A percentile compares a stretch with the other conserved stretches of the same genome.
These are phyloP conservation scores for Posidonia oceanica DNA, from an alignment of 116 monocot genomes.

Conservation along the genomic window DNA sequence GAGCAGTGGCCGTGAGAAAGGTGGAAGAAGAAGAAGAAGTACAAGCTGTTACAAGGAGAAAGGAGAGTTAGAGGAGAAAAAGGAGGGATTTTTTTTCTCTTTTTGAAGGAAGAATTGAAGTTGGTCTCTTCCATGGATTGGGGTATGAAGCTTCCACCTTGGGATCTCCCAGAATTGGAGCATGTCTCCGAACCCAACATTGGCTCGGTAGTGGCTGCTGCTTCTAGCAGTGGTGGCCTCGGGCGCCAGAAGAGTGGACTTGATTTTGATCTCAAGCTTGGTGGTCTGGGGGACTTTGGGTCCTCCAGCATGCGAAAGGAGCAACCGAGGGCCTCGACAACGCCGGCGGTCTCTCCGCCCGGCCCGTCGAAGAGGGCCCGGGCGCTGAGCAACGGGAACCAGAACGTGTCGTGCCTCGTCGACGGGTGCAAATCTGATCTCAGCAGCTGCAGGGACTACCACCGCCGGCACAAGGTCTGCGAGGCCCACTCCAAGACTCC, in stretches of 20 bases:
- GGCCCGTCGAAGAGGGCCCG: conserved; percentile 41
- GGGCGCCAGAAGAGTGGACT: neutral
- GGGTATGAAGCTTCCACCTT: conserved; percentile 38
- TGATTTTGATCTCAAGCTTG: conserved; percentile 64
- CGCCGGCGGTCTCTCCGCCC: conserved; percentile 2
- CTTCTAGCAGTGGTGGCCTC: conserved; percentile 4
- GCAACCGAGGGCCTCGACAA: neutral
- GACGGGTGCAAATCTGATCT: conserved; percentile 77
- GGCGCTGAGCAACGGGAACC: conserved; percentile 19
- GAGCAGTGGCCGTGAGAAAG: neutral
- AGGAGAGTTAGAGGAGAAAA: conserved; percentile 2
- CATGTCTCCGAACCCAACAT: conserved; percentile 11
- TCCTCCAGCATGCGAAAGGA: conserved; percentile 18
- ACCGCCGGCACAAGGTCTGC: conserved; percentile 86
- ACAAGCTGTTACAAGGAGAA: neutral
- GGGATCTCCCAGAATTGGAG: conserved; percentile 37
- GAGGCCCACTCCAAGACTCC: conserved; percentile 88
- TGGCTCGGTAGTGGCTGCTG: conserved; percentile 12
- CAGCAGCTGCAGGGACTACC: conserved; percentile 75
- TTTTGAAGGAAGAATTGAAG: neutral
- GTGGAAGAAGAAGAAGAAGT: neutral
- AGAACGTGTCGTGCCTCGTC: conserved; percentile 51
- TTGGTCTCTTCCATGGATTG: conserved; percentile 30
- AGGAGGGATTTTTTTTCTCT: neutral
- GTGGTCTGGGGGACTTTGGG: conserved; percentile 31